Base-by-base conservation (phyloP, 805 yeast genomes). In the Tetrapisispora pingtungensis region DNA sequence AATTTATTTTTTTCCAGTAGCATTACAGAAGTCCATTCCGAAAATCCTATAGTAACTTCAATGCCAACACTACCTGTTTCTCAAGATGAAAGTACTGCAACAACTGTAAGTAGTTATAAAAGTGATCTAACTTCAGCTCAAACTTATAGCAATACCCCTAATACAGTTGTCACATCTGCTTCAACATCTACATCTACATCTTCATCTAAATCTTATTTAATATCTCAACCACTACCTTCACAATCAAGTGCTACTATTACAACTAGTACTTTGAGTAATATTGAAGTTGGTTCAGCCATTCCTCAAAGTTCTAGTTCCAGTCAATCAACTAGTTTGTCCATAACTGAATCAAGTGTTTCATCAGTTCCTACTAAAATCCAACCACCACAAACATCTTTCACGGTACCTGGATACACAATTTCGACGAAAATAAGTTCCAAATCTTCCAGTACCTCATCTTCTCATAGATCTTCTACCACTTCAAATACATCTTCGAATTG, bases 401-500 rank as follows among this genome's bases (percentile, higher is more conserved):
- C 4, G 5, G 13, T 14, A 12, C 6, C 32, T 12, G 32, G 32
- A 28, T 28, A 28, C n/a, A 28, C 32, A 12, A 12, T 14, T 28
- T 14, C 32, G 13, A 28, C 32, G 5, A 28, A 28, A 28, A 14
- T 10, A 28, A 14, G 13, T 17, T 7, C 19, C 34, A 32, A 8
- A 41, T 13, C 32, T 22, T 10, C 36, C 30, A 24, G 17, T 35
- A 13, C 42, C 12, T 36, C 54, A 3, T 36, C 57, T 39, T 36
- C 56, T 15, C 19, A 62, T 1, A 42, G 62, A 28, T 28, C 32
- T 7, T 28, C 32, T 7, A 28, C 32, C 5, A 28, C 32, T 10
- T 12, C n/a, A 12, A 14, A 12, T n/a, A 46, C 70, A 5, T 55
- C 67, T 28, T 61, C 62, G 10, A 67, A 74, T 1, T 68, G 83